These are phyloP conservation scores for Neurospora tetrasperma DNA, from an alignment of 495 filamentous ascomycete species.

Conservation along the genomic window DNA sequence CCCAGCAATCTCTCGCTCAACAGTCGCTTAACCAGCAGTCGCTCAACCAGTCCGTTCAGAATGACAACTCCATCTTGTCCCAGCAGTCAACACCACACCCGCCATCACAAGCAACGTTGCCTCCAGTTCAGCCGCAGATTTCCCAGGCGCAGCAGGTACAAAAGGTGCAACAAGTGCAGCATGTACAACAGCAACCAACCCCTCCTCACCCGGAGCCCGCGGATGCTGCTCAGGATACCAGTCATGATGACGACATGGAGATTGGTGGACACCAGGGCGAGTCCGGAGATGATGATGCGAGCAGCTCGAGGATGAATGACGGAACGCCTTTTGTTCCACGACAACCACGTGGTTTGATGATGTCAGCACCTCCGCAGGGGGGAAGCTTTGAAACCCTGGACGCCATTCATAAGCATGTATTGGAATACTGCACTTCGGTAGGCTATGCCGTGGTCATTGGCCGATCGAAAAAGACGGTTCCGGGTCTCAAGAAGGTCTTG, in stretches of 20 bases:
- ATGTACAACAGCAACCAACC: conserved; percentile 25
- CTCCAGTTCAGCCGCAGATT: conserved; percentile 15
- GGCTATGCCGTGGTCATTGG: conserved; percentile 50
- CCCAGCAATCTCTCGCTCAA: conserved; percentile 10
- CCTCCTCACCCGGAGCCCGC: conserved; percentile 28
- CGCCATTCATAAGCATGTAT: conserved; percentile 41
- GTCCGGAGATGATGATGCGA: conserved; percentile 20
- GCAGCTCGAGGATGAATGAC: conserved; percentile 33
- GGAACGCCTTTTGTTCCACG: conserved; percentile 33
- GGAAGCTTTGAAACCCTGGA: conserved; percentile 45
- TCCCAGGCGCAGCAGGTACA: conserved; percentile 18
- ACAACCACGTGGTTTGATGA: conserved; percentile 35
- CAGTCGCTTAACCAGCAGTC: conserved; percentile 17
- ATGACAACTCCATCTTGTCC: conserved; percentile 20
- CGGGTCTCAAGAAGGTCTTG: conserved; percentile 47
- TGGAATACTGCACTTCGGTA: conserved; percentile 44
- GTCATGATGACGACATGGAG: conserved; percentile 36
- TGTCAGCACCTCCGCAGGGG: conserved; percentile 45
- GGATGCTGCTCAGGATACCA: conserved; percentile 22
- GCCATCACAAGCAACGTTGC: conserved; percentile 17
- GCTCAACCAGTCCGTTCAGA: conserved; percentile 20
- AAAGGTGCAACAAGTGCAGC: conserved; percentile 20
- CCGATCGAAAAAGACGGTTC: conserved; percentile 46
- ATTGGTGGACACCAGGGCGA: conserved; percentile 28
- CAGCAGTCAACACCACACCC: conserved; percentile 19